These are phyloP conservation scores for Puccinia brachypodii DNA, from an alignment of 1,284 basidiomycete species.

Conservation along the genomic window DNA sequence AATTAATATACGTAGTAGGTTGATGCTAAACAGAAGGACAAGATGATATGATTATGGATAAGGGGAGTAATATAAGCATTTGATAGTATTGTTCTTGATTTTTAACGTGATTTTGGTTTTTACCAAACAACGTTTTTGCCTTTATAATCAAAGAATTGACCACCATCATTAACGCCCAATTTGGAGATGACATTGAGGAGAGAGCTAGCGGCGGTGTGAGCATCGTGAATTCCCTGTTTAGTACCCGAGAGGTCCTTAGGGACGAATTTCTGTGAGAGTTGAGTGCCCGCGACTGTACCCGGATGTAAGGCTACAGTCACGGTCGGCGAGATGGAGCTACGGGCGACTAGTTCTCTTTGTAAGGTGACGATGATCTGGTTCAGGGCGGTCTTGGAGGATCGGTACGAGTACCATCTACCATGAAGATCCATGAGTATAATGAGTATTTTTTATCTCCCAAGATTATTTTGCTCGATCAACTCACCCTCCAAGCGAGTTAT, in stretches of 20 bases:
- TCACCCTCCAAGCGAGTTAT: constrained; percentile 55
- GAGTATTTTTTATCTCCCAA: not conserved
- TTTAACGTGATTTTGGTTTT: not conserved
- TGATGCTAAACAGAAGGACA: not conserved
- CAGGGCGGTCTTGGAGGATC: constrained; percentile 57
- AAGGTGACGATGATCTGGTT: constrained; percentile 56
- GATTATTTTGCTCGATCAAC: constrained; percentile 46
- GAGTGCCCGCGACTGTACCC: constrained; percentile 54
- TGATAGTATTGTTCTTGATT: not conserved
- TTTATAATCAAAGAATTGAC: constrained; percentile 45
- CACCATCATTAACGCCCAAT: constrained; percentile 31
- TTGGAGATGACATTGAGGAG: constrained; percentile 35
- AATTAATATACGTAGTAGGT: too few species aligned
- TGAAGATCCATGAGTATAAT: not conserved
- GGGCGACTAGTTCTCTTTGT: constrained; percentile 52
- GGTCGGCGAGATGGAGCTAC: constrained; percentile 40
- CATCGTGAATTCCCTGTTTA: constrained; percentile 40
- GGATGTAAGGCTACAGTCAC: constrained; percentile 55
- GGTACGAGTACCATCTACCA: constrained; percentile 52
- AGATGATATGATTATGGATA: not conserved
- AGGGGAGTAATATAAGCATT: not conserved
- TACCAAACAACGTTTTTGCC: constrained; percentile 42
- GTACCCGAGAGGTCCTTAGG: constrained; percentile 28
- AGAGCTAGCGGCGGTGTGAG: constrained; percentile 21
- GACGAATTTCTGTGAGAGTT: constrained; percentile 53